Evolutionary conservation across 2,329 filamentous ascomycete species (phyloP).

Genomic region (Fusarium gaditjirri): DNA sequence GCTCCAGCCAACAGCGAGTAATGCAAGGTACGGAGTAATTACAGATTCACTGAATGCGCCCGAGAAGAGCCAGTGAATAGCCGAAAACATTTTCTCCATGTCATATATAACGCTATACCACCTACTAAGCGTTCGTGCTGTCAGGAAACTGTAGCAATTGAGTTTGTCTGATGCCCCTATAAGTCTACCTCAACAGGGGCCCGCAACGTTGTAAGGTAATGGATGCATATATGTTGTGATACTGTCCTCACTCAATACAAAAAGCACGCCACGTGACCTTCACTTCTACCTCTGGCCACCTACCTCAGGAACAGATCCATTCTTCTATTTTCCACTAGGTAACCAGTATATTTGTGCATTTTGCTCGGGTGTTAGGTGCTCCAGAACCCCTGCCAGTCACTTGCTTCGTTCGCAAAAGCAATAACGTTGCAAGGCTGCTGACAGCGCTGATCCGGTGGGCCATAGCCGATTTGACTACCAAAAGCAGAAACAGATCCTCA

Average conservation of each 20-base stretch:
- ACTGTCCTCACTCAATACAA: not conserved
- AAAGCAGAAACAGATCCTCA: slow-evolving; percentile 32
- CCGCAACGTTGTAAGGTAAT: not conserved
- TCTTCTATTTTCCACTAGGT: not conserved
- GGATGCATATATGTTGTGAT: not conserved
- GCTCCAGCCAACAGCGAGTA: slow-evolving; percentile 20
- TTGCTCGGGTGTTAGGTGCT: not conserved
- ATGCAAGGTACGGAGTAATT: slow-evolving; percentile 37
- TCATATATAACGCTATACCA: not conserved
- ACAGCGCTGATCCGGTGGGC: slow-evolving; percentile 25
- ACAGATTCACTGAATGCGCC: slow-evolving; percentile 3
- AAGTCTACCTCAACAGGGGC: not conserved
- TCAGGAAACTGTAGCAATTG: not conserved
- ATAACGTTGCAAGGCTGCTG: not conserved
- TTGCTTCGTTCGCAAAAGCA: slow-evolving; percentile 6
- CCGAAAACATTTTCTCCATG: not conserved
- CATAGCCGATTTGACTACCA: slow-evolving; percentile 15
- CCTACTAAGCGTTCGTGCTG: slow-evolving; percentile 1
- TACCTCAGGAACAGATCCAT: not conserved
- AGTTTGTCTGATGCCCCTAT: not conserved
- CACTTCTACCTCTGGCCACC: not conserved
- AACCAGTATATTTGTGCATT: not conserved
- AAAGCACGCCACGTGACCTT: slow-evolving; percentile 22
- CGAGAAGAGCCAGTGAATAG: slow-evolving; percentile 6
- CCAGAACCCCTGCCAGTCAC: slow-evolving; percentile 1